Evolutionary conservation across 2,329 filamentous ascomycete genomes (phyloP).

Genomic region (Cercospora zeina): DNA sequence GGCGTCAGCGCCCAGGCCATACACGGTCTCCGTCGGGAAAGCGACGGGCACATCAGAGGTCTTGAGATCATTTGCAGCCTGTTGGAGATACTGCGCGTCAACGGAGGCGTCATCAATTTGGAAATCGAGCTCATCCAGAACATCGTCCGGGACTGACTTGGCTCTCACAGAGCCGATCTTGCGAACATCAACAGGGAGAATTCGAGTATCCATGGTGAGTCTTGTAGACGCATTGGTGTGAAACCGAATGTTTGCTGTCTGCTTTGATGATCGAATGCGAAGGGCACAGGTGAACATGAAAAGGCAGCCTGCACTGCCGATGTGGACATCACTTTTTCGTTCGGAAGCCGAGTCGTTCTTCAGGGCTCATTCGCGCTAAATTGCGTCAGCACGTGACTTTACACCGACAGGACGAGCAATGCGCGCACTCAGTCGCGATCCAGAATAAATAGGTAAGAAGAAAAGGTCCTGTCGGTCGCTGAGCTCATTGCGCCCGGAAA

Average conservation of each 20-base stretch:
- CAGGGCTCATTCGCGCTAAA: conserved; percentile 3
- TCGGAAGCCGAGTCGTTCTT: background rate
- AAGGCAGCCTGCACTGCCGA: background rate
- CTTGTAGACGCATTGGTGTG: background rate
- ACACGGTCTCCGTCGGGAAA: conserved; percentile 97
- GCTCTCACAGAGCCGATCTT: conserved; percentile 44
- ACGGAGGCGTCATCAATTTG: conserved; percentile 39
- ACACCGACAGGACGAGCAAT: background rate
- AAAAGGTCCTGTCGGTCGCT: background rate
- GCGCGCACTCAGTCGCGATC: background rate
- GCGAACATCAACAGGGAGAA: conserved; percentile 45
- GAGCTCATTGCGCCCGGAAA: background rate
- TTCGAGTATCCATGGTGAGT: conserved; percentile 39
- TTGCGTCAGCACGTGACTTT: background rate
- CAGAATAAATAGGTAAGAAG: background rate
- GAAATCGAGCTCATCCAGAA: conserved; percentile 42
- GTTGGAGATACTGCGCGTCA: conserved; percentile 57
- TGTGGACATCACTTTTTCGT: background rate
- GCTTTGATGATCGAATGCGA: background rate
- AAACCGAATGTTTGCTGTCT: background rate
- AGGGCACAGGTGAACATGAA: background rate
- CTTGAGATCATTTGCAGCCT: conserved; percentile 67
- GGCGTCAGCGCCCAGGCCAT: conserved; percentile 93
- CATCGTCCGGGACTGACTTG: conserved; percentile 32
- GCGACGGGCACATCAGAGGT: conserved; percentile 75